These are phyloP conservation scores for Astrocystis sublimbata DNA, from an alignment of 495 filamentous ascomycete genomes.

Conservation along the genomic window DNA sequence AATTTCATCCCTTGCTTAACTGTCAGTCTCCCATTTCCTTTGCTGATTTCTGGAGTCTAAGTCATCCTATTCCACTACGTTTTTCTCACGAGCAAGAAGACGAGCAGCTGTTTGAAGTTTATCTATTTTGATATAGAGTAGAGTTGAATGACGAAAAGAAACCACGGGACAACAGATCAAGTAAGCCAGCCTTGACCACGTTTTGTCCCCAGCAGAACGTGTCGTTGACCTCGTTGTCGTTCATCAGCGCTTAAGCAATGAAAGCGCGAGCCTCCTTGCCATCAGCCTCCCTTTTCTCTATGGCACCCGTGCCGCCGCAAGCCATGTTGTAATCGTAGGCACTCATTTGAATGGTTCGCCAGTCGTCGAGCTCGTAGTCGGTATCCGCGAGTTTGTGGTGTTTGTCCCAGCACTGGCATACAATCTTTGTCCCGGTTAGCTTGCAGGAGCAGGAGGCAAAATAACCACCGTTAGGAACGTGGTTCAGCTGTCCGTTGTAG, in stretches of 20 bases:
- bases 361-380: not conserved
- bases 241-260: not conserved
- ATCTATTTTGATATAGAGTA: no score
- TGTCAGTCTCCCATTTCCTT: no score
- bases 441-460: not conserved
- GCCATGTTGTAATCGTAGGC: not conserved
- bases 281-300: not conserved
- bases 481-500: not conserved
- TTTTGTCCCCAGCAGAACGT: no score
- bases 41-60: no score
- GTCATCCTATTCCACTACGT: no score
- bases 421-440: not conserved
- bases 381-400: not conserved
- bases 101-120: no score
- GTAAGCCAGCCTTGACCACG: no score
- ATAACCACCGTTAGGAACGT: not conserved
- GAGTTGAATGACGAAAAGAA: no score
- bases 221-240: no score
- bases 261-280: not conserved
- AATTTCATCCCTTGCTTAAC: no score
- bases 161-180: no score
- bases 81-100: no score
- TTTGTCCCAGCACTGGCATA: not conserved
- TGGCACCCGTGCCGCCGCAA: not conserved
- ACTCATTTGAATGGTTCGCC: not conserved